phyloP scores from a whole-genome alignment of 2,329 filamentous ascomycete species.

The Cytospora paraplurivora region DNA sequence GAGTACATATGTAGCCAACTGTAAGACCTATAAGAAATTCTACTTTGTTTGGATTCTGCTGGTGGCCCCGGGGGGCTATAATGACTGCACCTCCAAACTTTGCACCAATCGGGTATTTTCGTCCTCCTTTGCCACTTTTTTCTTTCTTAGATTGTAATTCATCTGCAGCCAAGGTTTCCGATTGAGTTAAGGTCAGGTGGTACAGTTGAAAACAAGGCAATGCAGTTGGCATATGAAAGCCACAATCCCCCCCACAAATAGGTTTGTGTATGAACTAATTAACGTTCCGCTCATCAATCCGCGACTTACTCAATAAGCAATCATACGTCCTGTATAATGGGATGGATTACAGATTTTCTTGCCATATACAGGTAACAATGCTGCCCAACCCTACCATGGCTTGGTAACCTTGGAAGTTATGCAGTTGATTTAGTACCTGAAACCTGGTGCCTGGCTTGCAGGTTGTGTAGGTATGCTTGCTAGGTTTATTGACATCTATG shows the following conservation, averaged over 20 bases:
- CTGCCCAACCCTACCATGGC: no score
- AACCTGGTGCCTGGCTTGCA: no score
- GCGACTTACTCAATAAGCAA: background rate
- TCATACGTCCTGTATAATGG: background rate
- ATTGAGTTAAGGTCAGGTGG: background rate
- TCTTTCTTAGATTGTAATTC: background rate
- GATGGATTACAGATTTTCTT: background rate
- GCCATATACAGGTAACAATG: background rate
- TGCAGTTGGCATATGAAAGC: background rate
- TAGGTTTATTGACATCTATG: no score
- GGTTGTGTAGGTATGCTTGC: no score
- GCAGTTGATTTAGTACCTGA: no score
- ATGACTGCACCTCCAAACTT: background rate
- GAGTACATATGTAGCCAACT: no score
- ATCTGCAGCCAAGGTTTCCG: background rate
- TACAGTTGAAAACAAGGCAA: background rate
- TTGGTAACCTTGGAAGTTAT: no score
- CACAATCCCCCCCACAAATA: no score
- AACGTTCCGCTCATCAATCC: background rate
- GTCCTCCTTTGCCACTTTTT: background rate
- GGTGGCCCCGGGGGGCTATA: background rate
- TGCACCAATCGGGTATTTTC: background rate
- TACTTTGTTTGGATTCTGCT: no score
- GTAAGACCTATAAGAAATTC: no score
- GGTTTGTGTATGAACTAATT: background rate